Percentiles rank a stretch among this genome's conserved stretches.
Conservation (phyloP, 2,329 filamentous ascomycete genomes). For the Clonostachys chloroleuca region DNA sequence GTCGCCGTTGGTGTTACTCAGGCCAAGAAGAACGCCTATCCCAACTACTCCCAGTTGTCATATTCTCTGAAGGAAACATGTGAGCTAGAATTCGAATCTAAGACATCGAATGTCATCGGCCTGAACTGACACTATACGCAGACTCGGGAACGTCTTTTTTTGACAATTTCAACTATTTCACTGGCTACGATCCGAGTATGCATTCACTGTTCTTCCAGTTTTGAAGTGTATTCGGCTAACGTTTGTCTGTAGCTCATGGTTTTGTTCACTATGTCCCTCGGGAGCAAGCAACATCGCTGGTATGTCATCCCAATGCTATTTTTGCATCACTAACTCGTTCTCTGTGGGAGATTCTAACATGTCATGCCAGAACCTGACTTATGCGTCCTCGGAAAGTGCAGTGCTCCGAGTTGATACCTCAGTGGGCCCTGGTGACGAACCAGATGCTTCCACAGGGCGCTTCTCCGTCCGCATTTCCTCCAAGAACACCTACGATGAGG, state of each 20-base stretch:
- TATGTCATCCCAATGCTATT: conserved; percentile 17
- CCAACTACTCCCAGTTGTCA: conserved; percentile 38
- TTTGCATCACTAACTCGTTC: no score
- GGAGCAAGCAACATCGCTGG: conserved; percentile 31
- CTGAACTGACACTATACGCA: conserved; percentile 11
- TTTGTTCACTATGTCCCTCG: conserved; percentile 50
- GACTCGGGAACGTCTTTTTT: conserved; percentile 47
- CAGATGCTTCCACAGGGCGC: conserved; percentile 53
- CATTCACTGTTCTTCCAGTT: background rate
- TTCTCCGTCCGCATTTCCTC: conserved; percentile 61
- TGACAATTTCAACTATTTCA: conserved; percentile 50
- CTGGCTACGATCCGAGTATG: conserved; percentile 42
- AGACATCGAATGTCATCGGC: background rate
- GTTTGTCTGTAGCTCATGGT: conserved; percentile 26
- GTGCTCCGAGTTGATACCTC: conserved; percentile 58
- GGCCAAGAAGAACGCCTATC: conserved; percentile 33
- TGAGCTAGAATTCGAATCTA: conserved; percentile 16
- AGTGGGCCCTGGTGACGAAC: conserved; percentile 38
- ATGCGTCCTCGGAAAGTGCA: conserved; percentile 46
- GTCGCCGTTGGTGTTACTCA: conserved; percentile 39
- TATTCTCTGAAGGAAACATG: conserved; percentile 46
- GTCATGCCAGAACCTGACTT: conserved; percentile 53
- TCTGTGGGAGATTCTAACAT: background rate
- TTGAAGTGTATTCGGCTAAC: background rate
- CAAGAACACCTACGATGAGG: conserved; percentile 53